Percentiles rank a stretch among this genome's conserved stretches.
phyloP scores from a whole-genome alignment of 495 filamentous ascomycete genomes.

The Trichoderma parareesei region DNA sequence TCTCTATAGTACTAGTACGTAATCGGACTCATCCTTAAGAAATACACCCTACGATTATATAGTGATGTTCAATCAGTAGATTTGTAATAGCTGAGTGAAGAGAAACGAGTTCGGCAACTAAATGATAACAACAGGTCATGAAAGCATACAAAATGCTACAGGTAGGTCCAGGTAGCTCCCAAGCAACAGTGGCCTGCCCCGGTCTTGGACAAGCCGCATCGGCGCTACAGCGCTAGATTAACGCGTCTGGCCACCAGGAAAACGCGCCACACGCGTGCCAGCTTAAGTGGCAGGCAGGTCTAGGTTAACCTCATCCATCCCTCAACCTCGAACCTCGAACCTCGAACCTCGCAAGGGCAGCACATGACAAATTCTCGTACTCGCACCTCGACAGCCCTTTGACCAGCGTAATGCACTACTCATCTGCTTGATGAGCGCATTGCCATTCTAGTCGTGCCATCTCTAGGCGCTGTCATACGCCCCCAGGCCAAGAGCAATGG shows the following conservation, averaged over 20 bases:
- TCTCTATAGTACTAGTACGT: too few relatives aligned
- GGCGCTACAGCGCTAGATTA: constrained; percentile 6
- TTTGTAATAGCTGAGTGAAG: too few relatives aligned
- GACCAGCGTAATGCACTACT: not conserved
- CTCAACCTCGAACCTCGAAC: not conserved
- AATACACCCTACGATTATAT: too few relatives aligned
- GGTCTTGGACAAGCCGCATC: not conserved
- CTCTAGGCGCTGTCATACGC: not conserved
- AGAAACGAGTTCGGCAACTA: too few relatives aligned
- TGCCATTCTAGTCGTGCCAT: not conserved
- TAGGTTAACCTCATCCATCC: not conserved
- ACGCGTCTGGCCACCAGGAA: not conserved
- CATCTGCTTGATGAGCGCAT: not conserved
- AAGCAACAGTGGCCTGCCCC: too few relatives aligned
- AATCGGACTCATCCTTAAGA: too few relatives aligned
- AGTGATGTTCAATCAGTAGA: too few relatives aligned
- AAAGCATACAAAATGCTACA: too few relatives aligned
- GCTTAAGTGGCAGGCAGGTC: not conserved
- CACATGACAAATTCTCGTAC: too few relatives aligned
- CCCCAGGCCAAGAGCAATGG: not conserved
- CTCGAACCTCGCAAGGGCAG: not conserved
- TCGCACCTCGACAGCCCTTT: too few relatives aligned
- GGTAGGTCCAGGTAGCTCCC: too few relatives aligned
- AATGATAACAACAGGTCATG: too few relatives aligned
- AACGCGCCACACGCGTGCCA: constrained; percentile 4